Evolutionary conservation across 106 monocot species (phyloP).

Genomic region (Platanthera zijinensis): DNA sequence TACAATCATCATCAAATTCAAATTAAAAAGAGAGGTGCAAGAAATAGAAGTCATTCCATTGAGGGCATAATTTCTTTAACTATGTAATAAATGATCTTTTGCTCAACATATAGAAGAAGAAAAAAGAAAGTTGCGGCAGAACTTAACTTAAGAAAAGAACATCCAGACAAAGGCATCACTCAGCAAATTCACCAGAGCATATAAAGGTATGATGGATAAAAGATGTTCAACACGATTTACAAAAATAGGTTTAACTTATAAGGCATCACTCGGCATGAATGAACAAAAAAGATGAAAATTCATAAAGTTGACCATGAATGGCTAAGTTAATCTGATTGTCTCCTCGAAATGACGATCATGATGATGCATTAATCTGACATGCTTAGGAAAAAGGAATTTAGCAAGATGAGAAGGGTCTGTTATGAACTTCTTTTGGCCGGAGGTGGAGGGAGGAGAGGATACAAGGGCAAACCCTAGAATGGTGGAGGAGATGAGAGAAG

Average conservation of each 20-base stretch:
- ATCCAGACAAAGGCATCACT: not conserved
- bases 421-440: no score
- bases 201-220: not conserved
- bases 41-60: not conserved
- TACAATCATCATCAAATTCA: constrained; percentile 10
- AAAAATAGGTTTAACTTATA: not conserved
- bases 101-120: not conserved
- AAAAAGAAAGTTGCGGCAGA: not conserved
- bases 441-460: no score
- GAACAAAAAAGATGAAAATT: not conserved
- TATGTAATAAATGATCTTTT: not conserved
- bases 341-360: no score
- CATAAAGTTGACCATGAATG: not conserved
- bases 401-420: not conserved
- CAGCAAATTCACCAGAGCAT: no score
- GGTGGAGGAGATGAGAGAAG: no score
- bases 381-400: not conserved
- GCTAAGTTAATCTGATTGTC: no score
- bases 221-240: not conserved
- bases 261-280: not conserved
- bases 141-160: not conserved
- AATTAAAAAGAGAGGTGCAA: not conserved
- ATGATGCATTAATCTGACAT: not conserved
- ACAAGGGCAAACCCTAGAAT: no score
- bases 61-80: not conserved